Evolutionary conservation across 2,329 filamentous ascomycete genomes (phyloP), one percentile per base, ranked within the genome.

Genomic region (Penicillium paneum): DNA sequence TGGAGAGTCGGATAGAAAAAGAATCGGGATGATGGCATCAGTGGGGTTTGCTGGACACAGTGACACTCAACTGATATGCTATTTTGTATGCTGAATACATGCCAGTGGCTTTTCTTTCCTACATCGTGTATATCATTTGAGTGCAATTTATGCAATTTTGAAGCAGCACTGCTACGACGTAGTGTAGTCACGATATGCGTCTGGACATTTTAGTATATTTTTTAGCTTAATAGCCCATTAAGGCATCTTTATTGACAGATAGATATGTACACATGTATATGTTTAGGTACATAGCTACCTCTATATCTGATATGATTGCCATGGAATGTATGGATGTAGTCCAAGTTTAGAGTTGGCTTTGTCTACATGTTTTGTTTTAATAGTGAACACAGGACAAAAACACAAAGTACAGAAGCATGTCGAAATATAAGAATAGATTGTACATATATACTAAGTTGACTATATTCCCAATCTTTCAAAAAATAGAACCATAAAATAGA

Each of bases 41-140:
- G 64, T 62, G 57, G 53, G 53, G 54, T 58, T 61, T 59, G 57
- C 58, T 57, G 62, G 67, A 70, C 58, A 57, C 55, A 60, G 67
- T 60, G 71, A 71, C 55, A 59, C 61, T 58, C 59, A 45, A 58
- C 38, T 62, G 60, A 59, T 57, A 52, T 60, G 66, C 63, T 66
- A 62, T 61, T 62, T 55, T 73, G 71, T 72, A 70, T 70, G 65
- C 66, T 71, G 67, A 64, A 69, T 69, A 63, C 68, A 69, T 69
- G 65, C 64, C 64, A 65, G 63, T 67, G 63, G 64, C 68, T 64
- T 66, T 64, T 52, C 59, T 71, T 43, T 59, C 49, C 53, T 62
- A 70, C 70, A 72, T 73, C 67, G 65, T 75, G 72, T 75, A 75
- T 70, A 74, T 75, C 72, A 75, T 66, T 67, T 70, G 69, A 57